Evolutionary conservation across 768 basidiomycete species (phyloP).

Genomic region (Cubamyces lactineus): DNA sequence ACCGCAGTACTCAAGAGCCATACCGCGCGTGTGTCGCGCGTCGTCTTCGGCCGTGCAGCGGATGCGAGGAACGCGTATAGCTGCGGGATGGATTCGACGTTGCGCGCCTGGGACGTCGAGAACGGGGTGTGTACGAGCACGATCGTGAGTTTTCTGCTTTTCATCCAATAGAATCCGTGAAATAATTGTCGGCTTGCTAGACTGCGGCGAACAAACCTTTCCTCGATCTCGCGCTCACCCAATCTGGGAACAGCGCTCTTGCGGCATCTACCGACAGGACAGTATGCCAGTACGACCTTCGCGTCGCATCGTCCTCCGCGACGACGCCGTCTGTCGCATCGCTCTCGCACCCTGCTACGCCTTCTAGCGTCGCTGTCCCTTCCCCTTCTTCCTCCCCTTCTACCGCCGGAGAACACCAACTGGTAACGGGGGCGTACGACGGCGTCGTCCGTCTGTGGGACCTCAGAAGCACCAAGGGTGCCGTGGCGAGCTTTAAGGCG

Average conservation of each 20-base stretch:
- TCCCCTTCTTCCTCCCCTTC: neutral
- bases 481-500: slow-evolving; percentile 64
- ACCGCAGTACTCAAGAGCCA: slow-evolving; percentile 79
- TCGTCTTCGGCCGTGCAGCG: slow-evolving; percentile 50
- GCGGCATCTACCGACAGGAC: slow-evolving; percentile 77
- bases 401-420: slow-evolving; percentile 45
- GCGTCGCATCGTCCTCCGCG: slow-evolving; percentile 42
- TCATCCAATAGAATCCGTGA: neutral
- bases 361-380: slow-evolving; percentile 55
- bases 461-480: slow-evolving; percentile 64
- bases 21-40: slow-evolving; percentile 77
- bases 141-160: slow-evolving; percentile 52
- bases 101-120: slow-evolving; percentile 87
- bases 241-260: slow-evolving; percentile 50
- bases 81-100: slow-evolving; percentile 89
- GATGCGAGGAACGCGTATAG: slow-evolving; percentile 58
- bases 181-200: slow-evolving; percentile 39
- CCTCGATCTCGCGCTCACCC: slow-evolving; percentile 57
- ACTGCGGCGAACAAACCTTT: slow-evolving; percentile 75
- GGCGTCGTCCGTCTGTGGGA: slow-evolving; percentile 82
- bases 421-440: slow-evolving; percentile 77
- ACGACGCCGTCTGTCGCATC: slow-evolving; percentile 43
- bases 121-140: slow-evolving; percentile 71
- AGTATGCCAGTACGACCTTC: slow-evolving; percentile 70
- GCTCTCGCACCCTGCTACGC: slow-evolving; percentile 66